A percentile compares a stretch with the other conserved stretches of the same genome.
Evolutionary conservation across 805 yeast species (phyloP).

Genomic region (Ogataea nakhonphanomensis): DNA sequence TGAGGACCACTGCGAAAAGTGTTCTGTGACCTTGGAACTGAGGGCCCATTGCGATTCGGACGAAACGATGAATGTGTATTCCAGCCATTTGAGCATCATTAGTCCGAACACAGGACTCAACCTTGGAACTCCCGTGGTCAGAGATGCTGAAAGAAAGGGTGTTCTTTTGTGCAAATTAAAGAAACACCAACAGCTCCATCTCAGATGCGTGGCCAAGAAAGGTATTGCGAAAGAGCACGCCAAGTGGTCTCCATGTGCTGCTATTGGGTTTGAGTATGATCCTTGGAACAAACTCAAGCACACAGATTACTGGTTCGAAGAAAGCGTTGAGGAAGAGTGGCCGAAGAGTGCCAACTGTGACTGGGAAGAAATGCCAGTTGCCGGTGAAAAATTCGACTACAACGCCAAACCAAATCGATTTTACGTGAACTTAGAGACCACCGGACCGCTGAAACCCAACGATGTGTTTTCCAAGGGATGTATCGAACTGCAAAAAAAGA

Average conservation of each 20-base stretch:
- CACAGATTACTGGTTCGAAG: constrained; percentile 96
- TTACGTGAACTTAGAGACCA: constrained; percentile 88
- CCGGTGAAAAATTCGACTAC: constrained; percentile 83
- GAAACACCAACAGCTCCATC: constrained; percentile 84
- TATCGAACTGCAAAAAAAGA: constrained; percentile 79
- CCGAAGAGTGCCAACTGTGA: constrained; percentile 84
- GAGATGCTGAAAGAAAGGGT: constrained; percentile 75
- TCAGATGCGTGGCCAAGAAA: constrained; percentile 94
- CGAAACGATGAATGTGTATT: constrained; percentile 83
- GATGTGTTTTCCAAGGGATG: constrained; percentile 86
- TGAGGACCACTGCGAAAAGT: constrained; percentile 94
- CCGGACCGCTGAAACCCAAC: constrained; percentile 84
- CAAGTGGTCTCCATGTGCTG: constrained; percentile 96
- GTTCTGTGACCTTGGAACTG: constrained; percentile 83
- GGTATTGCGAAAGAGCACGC: constrained; percentile 98
- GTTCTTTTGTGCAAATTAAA: constrained; percentile 88
- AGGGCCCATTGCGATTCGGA: constrained; percentile 86
- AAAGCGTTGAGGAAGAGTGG: constrained; percentile 87
- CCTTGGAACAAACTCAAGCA: constrained; percentile 98
- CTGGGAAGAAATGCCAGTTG: constrained; percentile 93
- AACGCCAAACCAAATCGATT: constrained; percentile 76
- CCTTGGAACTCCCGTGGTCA: constrained; percentile 82
- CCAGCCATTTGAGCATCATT: constrained; percentile 64
- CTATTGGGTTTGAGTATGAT: constrained; percentile 94
- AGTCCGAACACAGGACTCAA: constrained; percentile 30